Percentiles rank a stretch among this genome's conserved stretches.
Evolutionary conservation across 2,329 filamentous ascomycete species (phyloP).

Genomic region (Fusarium decemcellulare): DNA sequence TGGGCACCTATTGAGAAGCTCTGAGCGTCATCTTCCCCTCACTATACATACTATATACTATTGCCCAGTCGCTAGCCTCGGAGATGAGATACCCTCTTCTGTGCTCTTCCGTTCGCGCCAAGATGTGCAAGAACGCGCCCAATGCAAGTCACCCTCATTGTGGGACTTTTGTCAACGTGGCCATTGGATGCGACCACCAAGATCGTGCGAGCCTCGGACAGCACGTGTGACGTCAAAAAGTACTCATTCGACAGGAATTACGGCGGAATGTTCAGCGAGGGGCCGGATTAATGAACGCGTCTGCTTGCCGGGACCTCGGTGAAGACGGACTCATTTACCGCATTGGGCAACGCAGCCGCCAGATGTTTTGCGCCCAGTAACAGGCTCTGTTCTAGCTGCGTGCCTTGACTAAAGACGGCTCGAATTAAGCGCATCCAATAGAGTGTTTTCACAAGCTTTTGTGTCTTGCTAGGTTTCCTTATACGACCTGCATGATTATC

Average conservation of each 20-base stretch:
- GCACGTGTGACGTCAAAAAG: conserved; percentile 21
- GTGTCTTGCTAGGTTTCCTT: not conserved
- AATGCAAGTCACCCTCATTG: not conserved
- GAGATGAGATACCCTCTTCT: conserved; percentile 23
- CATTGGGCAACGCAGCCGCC: not conserved
- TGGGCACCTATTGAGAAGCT: too few species aligned
- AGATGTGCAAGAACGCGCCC: not conserved
- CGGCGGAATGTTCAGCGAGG: not conserved
- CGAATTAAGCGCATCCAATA: not conserved
- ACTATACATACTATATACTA: conserved; percentile 4
- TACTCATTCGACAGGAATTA: conserved; percentile 24
- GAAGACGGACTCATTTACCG: conserved; percentile 17
- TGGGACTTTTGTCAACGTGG: not conserved
- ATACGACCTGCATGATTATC: not conserved
- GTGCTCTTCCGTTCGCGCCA: not conserved
- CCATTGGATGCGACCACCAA: not conserved
- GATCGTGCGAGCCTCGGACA: not conserved
- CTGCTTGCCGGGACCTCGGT: conserved; percentile 13
- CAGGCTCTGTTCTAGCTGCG: too few species aligned
- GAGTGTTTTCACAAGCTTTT: not conserved
- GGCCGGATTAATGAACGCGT: not conserved
- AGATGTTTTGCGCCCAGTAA: not conserved
- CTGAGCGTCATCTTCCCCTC: not conserved
- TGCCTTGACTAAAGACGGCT: not conserved
- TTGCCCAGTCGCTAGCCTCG: not conserved